phyloP scores from a whole-genome alignment of 106 monocot species.

The Cymbidium sinense region DNA sequence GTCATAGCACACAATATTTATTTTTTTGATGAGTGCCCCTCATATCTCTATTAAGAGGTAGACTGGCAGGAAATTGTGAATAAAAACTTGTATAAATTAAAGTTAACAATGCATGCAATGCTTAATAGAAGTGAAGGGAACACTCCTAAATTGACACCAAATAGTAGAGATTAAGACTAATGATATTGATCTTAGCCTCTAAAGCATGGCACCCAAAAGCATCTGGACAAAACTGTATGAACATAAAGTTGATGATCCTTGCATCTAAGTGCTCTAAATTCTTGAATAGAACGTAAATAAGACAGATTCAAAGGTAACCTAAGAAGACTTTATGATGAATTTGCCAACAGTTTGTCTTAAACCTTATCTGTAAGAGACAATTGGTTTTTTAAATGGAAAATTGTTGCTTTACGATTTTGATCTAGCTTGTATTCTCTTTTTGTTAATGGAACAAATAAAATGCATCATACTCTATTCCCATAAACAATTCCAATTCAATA shows the following conservation, averaged over 20 bases:
- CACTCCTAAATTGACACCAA: neutral
- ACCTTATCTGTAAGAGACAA: neutral
- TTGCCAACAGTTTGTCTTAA: neutral
- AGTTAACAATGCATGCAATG: too few species aligned
- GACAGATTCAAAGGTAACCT: neutral
- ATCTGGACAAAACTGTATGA: neutral
- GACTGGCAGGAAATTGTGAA: too few species aligned
- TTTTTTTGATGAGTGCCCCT: too few species aligned
- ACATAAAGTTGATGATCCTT: neutral
- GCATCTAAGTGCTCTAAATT: neutral
- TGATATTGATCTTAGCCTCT: neutral
- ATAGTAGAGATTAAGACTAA: neutral
- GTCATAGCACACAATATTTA: too few species aligned
- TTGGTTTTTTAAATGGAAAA: neutral
- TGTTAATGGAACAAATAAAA: neutral
- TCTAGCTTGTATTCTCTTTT: slow-evolving; percentile 1
- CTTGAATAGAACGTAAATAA: neutral
- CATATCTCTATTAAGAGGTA: too few species aligned
- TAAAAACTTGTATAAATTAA: too few species aligned
- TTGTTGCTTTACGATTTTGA: neutral
- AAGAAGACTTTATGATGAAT: neutral
- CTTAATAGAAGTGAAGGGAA: too few species aligned
- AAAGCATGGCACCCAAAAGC: neutral
- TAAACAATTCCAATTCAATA: neutral
- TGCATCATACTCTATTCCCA: neutral